Percentiles rank a stretch among this genome's conserved stretches.
Evolutionary conservation across 805 yeast genomes (phyloP).

Genomic region (Suhomyces kilbournensis): DNA sequence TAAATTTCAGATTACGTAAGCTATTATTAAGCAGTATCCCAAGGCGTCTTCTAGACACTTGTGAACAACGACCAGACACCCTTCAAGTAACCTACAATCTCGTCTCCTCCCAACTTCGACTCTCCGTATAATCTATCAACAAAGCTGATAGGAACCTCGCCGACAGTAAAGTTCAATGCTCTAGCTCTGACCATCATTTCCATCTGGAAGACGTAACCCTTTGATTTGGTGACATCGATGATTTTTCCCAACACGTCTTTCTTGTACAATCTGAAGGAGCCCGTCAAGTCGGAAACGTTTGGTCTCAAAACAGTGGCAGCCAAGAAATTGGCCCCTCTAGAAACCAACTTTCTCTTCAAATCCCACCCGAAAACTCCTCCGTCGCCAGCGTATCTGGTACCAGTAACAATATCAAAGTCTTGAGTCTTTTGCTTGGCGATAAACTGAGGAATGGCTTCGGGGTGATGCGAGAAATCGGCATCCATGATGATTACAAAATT

Average conservation of each 20-base stretch:
- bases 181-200: conserved; percentile 85
- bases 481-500: conserved; percentile 79
- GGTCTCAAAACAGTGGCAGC: conserved; percentile 73
- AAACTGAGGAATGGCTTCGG: conserved; percentile 74
- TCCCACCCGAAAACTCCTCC: conserved; percentile 89
- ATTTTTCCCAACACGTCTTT: conserved; percentile 64
- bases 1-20: neutral
- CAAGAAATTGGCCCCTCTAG: conserved; percentile 77
- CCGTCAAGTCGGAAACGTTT: conserved; percentile 69
- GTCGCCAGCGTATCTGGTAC: conserved; percentile 73
- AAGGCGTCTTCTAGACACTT: conserved; percentile 41
- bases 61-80: conserved; percentile 73
- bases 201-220: conserved; percentile 85
- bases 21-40: no score
- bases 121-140: conserved; percentile 81
- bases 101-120: conserved; percentile 76
- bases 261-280: conserved; percentile 72
- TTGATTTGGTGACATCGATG: conserved; percentile 64
- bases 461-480: conserved; percentile 81
- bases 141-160: conserved; percentile 75
- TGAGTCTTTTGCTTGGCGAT: conserved; percentile 57
- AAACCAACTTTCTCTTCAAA: conserved; percentile 70
- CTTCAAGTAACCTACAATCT: conserved; percentile 70
- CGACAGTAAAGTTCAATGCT: conserved; percentile 67
- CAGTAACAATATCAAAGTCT: conserved; percentile 52